Evolutionary conservation across 2,329 filamentous ascomycete genomes (phyloP).

Genomic region (Fusarium albosuccineum): DNA sequence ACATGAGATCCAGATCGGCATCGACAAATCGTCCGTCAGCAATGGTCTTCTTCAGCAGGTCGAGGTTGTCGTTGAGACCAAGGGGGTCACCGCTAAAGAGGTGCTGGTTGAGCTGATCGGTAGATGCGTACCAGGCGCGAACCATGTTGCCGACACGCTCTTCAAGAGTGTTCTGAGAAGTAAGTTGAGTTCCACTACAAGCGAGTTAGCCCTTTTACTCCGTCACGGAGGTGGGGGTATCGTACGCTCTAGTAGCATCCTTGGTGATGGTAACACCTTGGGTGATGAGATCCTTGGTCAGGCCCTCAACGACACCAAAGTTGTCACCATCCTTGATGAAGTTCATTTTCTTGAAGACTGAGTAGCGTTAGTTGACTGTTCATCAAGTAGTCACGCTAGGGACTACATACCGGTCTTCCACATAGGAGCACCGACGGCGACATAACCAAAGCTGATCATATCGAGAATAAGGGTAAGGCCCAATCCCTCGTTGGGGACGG

Average conservation of each 20-base stretch:
- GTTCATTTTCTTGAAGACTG: conserved; percentile 14
- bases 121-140: conserved; percentile 1
- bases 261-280: conserved; percentile 5
- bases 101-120: conserved; percentile 7
- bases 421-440: background rate
- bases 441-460: conserved; percentile 12
- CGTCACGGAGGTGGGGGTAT: background rate
- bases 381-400: background rate
- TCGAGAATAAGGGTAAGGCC: conserved; percentile 6
- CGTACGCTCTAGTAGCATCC: conserved; percentile 3
- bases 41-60: conserved; percentile 4
- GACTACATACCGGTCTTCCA: conserved; percentile 1
- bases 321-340: conserved; percentile 8
- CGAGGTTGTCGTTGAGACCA: conserved; percentile 12
- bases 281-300: conserved; percentile 10
- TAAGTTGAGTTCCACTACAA: conserved; percentile 1
- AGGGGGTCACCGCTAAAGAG: conserved; percentile 12
- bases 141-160: conserved; percentile 9
- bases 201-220: background rate
- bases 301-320: background rate
- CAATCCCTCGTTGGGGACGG: conserved; percentile 4
- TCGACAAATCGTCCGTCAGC: conserved; percentile 3
- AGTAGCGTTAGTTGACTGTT: background rate
- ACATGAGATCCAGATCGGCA: conserved; percentile 1
- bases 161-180: conserved; percentile 12